These are phyloP conservation scores for Botrytis porri DNA, from an alignment of 2,329 filamentous ascomycete species.

Conservation along the genomic window DNA sequence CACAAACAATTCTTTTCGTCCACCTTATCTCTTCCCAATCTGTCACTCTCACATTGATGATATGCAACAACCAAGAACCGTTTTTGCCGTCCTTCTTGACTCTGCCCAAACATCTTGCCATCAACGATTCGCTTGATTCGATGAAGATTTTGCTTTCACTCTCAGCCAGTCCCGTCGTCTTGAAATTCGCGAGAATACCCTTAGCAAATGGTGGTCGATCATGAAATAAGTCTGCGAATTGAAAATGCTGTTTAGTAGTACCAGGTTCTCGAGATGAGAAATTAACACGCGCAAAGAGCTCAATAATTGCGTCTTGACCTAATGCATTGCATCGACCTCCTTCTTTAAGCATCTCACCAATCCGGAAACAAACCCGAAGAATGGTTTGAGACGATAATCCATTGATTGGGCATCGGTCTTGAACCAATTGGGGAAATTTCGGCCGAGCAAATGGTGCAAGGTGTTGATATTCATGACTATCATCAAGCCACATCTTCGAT, in stretches of 20 bases:
- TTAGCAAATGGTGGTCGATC: constrained; percentile 54
- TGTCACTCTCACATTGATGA: constrained; percentile 51
- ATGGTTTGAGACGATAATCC: constrained; percentile 48
- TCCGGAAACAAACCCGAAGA: constrained; percentile 60
- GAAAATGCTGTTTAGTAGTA: constrained; percentile 56
- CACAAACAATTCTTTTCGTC: constrained; percentile 45
- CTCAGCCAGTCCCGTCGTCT: constrained; percentile 45
- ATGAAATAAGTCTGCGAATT: constrained; percentile 62
- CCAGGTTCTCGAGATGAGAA: constrained; percentile 54
- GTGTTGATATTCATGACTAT: constrained; percentile 34
- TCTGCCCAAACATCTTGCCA: constrained; percentile 49
- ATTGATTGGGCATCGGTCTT: constrained; percentile 52
- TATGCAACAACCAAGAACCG: constrained; percentile 41
- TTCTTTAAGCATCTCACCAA: constrained; percentile 57
- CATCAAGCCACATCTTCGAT: constrained; percentile 23
- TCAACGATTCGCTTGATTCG: constrained; percentile 33
- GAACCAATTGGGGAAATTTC: constrained; percentile 48
- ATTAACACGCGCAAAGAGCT: constrained; percentile 61
- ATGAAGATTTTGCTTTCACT: constrained; percentile 47
- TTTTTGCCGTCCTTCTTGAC: constrained; percentile 45
- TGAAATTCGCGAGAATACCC: constrained; percentile 47
- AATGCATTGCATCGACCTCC: constrained; percentile 45
- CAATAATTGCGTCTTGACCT: constrained; percentile 54
- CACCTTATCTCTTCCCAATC: constrained; percentile 53
- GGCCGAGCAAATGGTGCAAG: constrained; percentile 49